Conservation (phyloP, 805 yeast species). For the Metschnikowia continentalis region DNA sequence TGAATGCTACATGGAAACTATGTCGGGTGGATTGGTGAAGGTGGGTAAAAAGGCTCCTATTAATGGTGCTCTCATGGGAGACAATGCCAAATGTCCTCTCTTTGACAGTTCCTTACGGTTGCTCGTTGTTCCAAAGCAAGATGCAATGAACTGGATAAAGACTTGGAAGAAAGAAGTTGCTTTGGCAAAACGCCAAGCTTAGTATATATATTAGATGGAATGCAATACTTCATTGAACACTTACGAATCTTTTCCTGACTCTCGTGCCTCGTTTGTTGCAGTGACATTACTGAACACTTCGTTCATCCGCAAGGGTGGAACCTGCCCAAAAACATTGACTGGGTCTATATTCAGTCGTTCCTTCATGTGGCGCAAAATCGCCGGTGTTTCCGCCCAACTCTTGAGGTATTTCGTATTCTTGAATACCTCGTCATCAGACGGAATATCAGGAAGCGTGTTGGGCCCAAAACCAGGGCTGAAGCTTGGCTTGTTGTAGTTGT, state of each 20-base stretch:
- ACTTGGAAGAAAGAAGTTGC: conserved; percentile 63
- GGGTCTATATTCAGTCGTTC: conserved; percentile 50
- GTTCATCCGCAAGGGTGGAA: conserved; percentile 64
- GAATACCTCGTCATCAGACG: conserved; percentile 35
- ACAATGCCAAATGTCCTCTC: conserved; percentile 64
- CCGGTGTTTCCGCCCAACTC: conserved; percentile 40
- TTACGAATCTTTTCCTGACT: neutral
- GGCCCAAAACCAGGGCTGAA: conserved; percentile 18
- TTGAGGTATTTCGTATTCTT: conserved; percentile 11
- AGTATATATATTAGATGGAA: neutral
- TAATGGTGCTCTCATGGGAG: conserved; percentile 58
- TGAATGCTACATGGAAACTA: conserved; percentile 78
- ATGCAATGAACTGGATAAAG: conserved; percentile 59
- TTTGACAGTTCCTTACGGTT: conserved; percentile 70
- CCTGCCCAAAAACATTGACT: conserved; percentile 66
- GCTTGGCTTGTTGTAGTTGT: conserved; percentile 6
- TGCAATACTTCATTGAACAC: neutral
- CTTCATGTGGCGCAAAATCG: conserved; percentile 24
- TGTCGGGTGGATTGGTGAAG: conserved; percentile 77
- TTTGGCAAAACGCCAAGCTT: conserved; percentile 36
- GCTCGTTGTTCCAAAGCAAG: conserved; percentile 73
- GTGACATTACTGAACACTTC: conserved; percentile 43
- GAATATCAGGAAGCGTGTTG: conserved; percentile 34
- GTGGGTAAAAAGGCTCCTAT: conserved; percentile 74
- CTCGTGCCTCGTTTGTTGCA: neutral